Conservation (phyloP, 305 asterid species). For the Withania somnifera region DNA sequence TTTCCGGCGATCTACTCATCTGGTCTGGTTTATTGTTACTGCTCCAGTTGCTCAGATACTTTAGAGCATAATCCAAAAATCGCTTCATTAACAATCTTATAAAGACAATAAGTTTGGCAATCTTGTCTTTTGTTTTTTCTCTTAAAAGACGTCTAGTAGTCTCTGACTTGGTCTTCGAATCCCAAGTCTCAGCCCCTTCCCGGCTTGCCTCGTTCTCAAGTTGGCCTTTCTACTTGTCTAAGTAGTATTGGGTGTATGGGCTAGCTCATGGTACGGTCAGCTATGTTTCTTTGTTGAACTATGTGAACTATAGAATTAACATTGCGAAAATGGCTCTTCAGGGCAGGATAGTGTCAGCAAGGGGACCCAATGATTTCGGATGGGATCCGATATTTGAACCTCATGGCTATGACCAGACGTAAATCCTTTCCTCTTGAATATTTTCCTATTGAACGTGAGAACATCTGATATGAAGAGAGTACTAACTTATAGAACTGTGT, state of each 20-base stretch:
- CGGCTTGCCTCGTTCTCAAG: too few relatives aligned
- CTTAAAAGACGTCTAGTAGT: too few relatives aligned
- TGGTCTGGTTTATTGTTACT: neutral
- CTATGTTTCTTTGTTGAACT: neutral
- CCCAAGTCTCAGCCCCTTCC: too few relatives aligned
- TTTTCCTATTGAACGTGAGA: neutral
- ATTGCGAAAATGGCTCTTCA: constrained; percentile 19
- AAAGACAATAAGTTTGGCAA: neutral
- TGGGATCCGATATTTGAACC: constrained; percentile 95
- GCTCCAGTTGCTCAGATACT: neutral
- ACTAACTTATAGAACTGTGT: constrained; percentile 8
- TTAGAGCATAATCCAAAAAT: neutral
- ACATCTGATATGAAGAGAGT: neutral
- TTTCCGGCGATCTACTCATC: neutral
- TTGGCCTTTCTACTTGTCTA: too few relatives aligned
- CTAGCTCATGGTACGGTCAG: too few relatives aligned
- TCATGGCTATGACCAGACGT: constrained; percentile 84
- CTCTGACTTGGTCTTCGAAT: too few relatives aligned
- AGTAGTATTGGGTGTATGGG: too few relatives aligned
- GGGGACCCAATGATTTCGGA: constrained; percentile 95
- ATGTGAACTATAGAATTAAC: neutral
- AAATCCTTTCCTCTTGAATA: constrained; percentile 12
- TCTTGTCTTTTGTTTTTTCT: too few relatives aligned
- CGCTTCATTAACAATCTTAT: neutral
- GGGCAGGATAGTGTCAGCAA: constrained; percentile 86